These are phyloP conservation scores for Trypanosoma lewisi DNA, from an alignment of 208 protist genomes.

Conservation along the genomic window DNA sequence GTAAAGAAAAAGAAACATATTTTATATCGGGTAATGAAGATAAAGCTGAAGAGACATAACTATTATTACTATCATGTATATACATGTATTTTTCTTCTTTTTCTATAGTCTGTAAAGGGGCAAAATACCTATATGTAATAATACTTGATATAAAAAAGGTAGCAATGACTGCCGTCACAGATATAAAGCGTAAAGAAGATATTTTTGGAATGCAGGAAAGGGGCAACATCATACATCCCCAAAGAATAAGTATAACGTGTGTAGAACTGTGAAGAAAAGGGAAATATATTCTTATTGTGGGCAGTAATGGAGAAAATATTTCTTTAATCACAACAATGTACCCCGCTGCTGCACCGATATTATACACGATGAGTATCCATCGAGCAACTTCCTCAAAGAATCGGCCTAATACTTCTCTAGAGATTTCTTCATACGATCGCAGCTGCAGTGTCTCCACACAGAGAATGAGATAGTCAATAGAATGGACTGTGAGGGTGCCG, in stretches of 20 bases:
- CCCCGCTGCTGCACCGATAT: conserved; percentile 57
- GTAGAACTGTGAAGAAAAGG: conserved; percentile 38
- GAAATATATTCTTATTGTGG: conserved; percentile 40
- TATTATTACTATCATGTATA: too few relatives aligned
- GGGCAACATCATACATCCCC: conserved; percentile 53
- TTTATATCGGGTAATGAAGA: conserved; percentile 12
- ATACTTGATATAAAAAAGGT: conserved; percentile 56
- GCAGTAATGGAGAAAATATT: conserved; percentile 62
- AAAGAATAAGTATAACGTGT: conserved; percentile 41
- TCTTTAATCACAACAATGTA: conserved; percentile 80
- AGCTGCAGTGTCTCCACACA: conserved; percentile 57
- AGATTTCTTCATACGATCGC: conserved; percentile 80
- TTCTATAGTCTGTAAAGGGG: conserved; percentile 23
- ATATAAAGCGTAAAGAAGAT: conserved; percentile 44
- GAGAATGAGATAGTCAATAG: conserved; percentile 77
- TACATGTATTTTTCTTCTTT: not conserved
- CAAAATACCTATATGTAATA: conserved; percentile 64
- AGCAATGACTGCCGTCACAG: conserved; percentile 44
- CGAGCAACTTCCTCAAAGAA: conserved; percentile 58
- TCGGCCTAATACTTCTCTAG: conserved; percentile 61
- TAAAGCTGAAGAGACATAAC: too few relatives aligned
- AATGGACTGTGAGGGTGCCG: conserved; percentile 51
- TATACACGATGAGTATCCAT: conserved; percentile 78
- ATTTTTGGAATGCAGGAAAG: conserved; percentile 53
- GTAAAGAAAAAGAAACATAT: conserved; percentile 42